Evolutionary conservation across 306 rosid species (phyloP).

Genomic region (Sicyos edulis): DNA sequence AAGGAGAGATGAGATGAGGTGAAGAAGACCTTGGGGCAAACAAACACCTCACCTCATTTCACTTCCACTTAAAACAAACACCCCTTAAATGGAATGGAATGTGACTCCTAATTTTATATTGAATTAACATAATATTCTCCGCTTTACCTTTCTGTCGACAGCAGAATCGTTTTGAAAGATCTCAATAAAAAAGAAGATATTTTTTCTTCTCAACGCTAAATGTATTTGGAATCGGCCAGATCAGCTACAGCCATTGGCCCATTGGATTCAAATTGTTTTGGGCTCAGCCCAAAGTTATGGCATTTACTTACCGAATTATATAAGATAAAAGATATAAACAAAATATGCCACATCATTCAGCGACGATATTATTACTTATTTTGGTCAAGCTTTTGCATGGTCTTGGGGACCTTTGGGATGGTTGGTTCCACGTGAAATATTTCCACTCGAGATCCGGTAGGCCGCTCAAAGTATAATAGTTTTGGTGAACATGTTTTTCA

Average conservation of each 20-base stretch:
- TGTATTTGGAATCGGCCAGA: not conserved
- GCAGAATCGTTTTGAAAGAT: not conserved
- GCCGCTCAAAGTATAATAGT: not conserved
- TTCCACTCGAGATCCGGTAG: not conserved
- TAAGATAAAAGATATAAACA: too few relatives aligned
- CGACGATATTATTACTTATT: too few relatives aligned
- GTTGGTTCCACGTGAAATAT: not conserved
- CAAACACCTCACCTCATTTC: too few relatives aligned
- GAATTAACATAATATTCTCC: not conserved
- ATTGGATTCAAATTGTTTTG: not conserved
- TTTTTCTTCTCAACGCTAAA: not conserved
- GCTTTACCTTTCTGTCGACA: not conserved
- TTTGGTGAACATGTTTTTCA: not conserved
- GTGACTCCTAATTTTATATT: not conserved
- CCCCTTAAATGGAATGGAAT: constrained; percentile 4
- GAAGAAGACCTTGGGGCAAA: too few relatives aligned
- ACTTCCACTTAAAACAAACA: too few relatives aligned
- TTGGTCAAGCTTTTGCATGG: too few relatives aligned
- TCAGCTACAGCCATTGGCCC: not conserved
- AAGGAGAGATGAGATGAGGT: too few relatives aligned
- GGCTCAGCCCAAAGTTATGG: not conserved
- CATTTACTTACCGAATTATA: too few relatives aligned
- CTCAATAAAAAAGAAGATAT: not conserved
- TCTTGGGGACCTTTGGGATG: not conserved
- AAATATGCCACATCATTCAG: too few relatives aligned